A percentile compares a stretch with the other conserved stretches of the same genome.
Evolutionary conservation across 2,329 filamentous ascomycete species (phyloP).

Genomic region (Beauveria australis): DNA sequence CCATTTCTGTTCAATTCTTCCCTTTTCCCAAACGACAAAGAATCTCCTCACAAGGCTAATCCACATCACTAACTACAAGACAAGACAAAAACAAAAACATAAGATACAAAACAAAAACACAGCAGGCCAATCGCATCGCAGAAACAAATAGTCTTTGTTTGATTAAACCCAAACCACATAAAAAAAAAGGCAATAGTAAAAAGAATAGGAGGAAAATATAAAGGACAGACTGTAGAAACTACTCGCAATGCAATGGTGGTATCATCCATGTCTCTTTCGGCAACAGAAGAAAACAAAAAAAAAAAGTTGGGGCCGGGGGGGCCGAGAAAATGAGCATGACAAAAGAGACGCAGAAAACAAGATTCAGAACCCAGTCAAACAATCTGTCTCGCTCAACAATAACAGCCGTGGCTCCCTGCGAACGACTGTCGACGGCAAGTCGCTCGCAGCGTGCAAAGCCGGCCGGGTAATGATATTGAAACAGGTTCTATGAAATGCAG

Average conservation of each 20-base stretch:
- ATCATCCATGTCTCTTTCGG: slow-evolving; percentile 32
- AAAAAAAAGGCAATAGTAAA: slow-evolving; percentile 15
- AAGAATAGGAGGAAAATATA: slow-evolving; percentile 13
- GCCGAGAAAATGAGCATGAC: slow-evolving; percentile 8
- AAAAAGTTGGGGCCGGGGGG: background rate
- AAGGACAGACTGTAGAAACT: slow-evolving; percentile 22
- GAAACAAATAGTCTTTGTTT: background rate
- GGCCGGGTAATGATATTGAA: background rate
- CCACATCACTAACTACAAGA: background rate
- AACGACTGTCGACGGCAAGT: background rate
- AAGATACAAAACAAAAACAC: background rate
- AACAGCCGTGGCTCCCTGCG: background rate
- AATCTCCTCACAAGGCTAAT: background rate
- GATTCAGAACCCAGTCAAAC: background rate
- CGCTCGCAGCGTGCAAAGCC: background rate
- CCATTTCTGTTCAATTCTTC: background rate
- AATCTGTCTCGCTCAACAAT: slow-evolving; percentile 10
- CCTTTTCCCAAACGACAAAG: background rate
- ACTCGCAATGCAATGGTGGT: slow-evolving; percentile 32
- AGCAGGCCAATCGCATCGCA: background rate
- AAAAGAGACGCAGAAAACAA: slow-evolving; percentile 14
- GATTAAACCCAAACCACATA: slow-evolving; percentile 12
- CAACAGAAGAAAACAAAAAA: slow-evolving; percentile 21
- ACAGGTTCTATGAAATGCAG: background rate
- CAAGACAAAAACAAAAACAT: background rate